Base-by-base conservation (phyloP, 2,329 filamentous ascomycete species). In the Mariannaea elegans region DNA sequence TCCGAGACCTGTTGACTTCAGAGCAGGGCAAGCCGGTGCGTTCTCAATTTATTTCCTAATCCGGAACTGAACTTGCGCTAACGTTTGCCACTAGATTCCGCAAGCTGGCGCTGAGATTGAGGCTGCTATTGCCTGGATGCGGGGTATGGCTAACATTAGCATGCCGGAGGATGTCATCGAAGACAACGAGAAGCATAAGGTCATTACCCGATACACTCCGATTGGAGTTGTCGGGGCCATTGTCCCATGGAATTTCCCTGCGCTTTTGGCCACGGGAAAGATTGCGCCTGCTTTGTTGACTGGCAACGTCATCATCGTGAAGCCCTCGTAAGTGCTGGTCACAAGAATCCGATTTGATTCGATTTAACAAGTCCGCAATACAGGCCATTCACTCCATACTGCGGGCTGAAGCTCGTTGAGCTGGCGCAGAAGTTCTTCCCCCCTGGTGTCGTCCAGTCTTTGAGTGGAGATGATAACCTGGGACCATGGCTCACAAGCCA, bases 381-480 rank as follows among this genome's bases (percentile, higher is more conserved):
- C 6, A 68, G 65, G 0, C 83, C 83, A 0, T 87, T 82, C 70
- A 86, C 85, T 0, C 85, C 85, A 0, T 88, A 87, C 72, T 80
- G 78, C 2, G 76, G 77, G 3, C 76, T 90, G 38, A 90, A 90
- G 73, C 68, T 87, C 16, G 82, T 79, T 13, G 86, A 90, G 72
- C 71, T 90, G 2, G 84, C 80, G 0, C 79, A 84, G 56, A 71
- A 81, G 23, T 77, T 88, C 73, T 85, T 89, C 73, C 86, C 86
- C 2, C 82, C 84, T 1, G 87, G 87, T 36, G 84, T 90, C n/a
- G 70, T 90, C 2, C 86, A 89, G 67, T 83, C 78, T 1, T 73
- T 90, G 2, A 83, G 83, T 51, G 87, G 87, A 5, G 85, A 85
- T 50, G 87, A 89, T 65, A 76, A 80, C 46, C 81, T 90, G 4